Evolutionary conservation across 139 green algal genomes (phyloP), one percentile per base, ranked within the genome.

Genomic region (Picochlorum sp.): DNA sequence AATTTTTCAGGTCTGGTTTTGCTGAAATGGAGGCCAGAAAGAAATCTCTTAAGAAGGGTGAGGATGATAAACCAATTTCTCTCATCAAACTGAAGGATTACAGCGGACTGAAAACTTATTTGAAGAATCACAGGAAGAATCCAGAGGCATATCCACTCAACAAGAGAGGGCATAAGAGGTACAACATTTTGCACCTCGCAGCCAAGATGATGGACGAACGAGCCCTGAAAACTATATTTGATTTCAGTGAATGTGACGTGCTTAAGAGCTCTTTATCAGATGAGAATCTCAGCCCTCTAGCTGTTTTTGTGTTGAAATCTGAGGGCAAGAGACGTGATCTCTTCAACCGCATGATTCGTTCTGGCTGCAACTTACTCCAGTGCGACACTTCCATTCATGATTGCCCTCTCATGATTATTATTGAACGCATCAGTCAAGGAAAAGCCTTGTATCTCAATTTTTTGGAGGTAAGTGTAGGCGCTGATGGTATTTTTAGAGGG

Each of bases 41-140:
- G 47, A 54, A 54, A 13, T 6, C 18, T 9, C 16, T 54, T 0
- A 1, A 0, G 47, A 21, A 54, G 16, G 47, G 24, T 54, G 6
- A 54, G 15, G n/a, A 21, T 54, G 47, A 24, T 26, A 54, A 54
- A 21, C 47, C 47, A 54, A 26, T 21, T 20, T 54, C 47, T 54
- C 15, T 54, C 9, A 21, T 54, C 18, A 54, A 54, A 54, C 16
- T 54, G 11, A 54, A 54, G 47, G 47, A 54, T 21, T 54, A 54
- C 47, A 54, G 47, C 47, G 47, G 47, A 9, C 47, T 54, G 5
- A 54, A 54, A 21, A 21, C 9, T 21, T 54, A 54, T 20, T 21
- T 54, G 47, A 54, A 54, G 47, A 54, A 54, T 54, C n/a, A 20
- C 47, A 54, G 47, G n/a, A 54, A 54, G 47, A 54, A 54, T 54